These are phyloP conservation scores for Trypanosoma scelopori DNA, from an alignment of 208 protist species.

Conservation along the genomic window DNA sequence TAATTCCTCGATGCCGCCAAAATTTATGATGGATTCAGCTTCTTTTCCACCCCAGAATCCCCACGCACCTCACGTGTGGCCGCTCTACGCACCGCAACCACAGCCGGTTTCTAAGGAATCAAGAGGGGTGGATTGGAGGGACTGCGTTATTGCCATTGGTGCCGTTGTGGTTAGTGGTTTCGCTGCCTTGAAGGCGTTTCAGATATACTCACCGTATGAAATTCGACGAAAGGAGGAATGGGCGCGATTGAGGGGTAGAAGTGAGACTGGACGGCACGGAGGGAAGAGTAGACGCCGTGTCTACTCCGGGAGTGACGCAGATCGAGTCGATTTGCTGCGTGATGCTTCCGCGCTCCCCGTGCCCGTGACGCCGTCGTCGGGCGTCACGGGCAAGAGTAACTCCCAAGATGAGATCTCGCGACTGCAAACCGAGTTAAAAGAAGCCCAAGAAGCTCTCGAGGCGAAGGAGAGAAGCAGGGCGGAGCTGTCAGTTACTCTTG, in stretches of 20 bases:
- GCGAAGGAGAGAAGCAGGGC: constrained; percentile 65
- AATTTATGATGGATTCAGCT: background rate
- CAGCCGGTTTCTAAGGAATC: constrained; percentile 25
- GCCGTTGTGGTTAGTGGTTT: constrained; percentile 50
- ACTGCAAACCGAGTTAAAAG: constrained; percentile 54
- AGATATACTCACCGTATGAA: constrained; percentile 80
- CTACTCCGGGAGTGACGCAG: constrained; percentile 24
- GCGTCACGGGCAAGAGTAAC: background rate
- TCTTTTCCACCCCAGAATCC: background rate
- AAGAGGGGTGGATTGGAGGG: constrained; percentile 58
- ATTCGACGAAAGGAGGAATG: constrained; percentile 63
- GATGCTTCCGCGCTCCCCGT: constrained; percentile 27
- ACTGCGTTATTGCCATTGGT: constrained; percentile 75
- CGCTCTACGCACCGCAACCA: constrained; percentile 46
- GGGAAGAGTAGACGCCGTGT: constrained; percentile 4
- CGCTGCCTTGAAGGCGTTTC: constrained; percentile 63
- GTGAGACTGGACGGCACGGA: background rate
- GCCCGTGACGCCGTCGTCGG: constrained; percentile 17
- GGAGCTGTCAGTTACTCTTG: constrained; percentile 54
- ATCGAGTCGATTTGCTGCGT: background rate
- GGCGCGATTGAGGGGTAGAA: constrained; percentile 4
- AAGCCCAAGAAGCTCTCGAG: constrained; percentile 66
- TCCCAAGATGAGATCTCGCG: constrained; percentile 42
- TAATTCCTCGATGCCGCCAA: background rate
- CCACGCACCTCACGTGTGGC: background rate